Evolutionary conservation across 108 stramenopile species (phyloP).

Genomic region (Discostella pseudostelligera): DNA sequence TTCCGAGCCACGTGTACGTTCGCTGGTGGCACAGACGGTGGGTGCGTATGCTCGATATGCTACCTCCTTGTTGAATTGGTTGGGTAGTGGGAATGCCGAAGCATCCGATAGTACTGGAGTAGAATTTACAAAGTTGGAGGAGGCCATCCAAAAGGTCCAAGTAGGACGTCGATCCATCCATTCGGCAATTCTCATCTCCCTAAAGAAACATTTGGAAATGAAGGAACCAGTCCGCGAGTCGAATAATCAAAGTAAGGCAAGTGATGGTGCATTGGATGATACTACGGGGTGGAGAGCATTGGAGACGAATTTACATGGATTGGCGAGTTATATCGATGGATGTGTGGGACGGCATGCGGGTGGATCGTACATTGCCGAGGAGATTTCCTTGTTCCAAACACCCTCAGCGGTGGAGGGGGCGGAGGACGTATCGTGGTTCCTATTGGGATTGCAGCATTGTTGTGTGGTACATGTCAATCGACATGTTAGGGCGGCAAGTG

Average conservation of each 20-base stretch:
- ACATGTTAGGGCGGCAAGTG: slow-evolving; percentile 92
- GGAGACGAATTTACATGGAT: slow-evolving; percentile 91
- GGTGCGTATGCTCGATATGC: slow-evolving; percentile 61
- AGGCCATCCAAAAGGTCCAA: too few species aligned
- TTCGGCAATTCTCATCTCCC: slow-evolving; percentile 17
- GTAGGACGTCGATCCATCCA: slow-evolving; percentile 25
- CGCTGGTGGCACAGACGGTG: slow-evolving; percentile 76
- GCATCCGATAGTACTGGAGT: too few species aligned
- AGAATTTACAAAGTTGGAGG: too few species aligned
- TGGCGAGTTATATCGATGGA: slow-evolving; percentile 81
- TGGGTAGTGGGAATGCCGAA: slow-evolving; percentile 13
- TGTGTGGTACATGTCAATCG: slow-evolving; percentile 87
- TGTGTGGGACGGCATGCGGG: slow-evolving; percentile 35
- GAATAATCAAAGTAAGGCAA: slow-evolving; percentile 31
- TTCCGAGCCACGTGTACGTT: slow-evolving; percentile 76
- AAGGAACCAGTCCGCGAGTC: slow-evolving; percentile 13
- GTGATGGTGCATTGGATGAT: slow-evolving; percentile 91
- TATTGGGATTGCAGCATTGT: slow-evolving; percentile 51
- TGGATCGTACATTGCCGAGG: slow-evolving; percentile 40
- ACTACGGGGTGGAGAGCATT: slow-evolving; percentile 97
- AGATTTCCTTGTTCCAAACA: slow-evolving; percentile 20
- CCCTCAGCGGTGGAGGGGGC: not conserved
- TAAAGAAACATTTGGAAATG: slow-evolving; percentile 25
- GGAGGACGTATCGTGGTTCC: slow-evolving; percentile 25
- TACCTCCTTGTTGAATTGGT: slow-evolving; percentile 42